Conservation (phyloP, 192 early-diverging fungal genomes). For the Paraglomus brasilianum region DNA sequence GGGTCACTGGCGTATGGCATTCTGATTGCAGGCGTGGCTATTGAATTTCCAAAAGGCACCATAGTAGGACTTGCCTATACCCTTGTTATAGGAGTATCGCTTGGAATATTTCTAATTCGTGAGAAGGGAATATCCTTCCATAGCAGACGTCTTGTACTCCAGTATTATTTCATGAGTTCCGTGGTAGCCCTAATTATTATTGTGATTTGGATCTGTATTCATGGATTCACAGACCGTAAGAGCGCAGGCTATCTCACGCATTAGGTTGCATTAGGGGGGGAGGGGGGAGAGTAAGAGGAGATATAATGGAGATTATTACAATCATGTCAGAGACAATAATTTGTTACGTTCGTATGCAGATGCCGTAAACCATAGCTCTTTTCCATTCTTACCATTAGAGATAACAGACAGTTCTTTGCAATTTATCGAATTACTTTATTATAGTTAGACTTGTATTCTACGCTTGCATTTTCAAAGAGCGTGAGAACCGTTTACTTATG, state of each 20-base stretch:
- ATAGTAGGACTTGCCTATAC: constrained; percentile 42
- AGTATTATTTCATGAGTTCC: constrained; percentile 42
- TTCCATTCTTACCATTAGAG: too few species aligned
- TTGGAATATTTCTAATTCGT: constrained; percentile 19
- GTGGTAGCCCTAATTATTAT: constrained; percentile 36
- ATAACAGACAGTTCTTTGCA: too few species aligned
- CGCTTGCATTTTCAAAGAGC: too few species aligned
- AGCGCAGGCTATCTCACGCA: constrained; percentile 27
- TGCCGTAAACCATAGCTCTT: too few species aligned
- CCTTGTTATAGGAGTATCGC: constrained; percentile 28
- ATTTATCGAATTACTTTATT: too few species aligned
- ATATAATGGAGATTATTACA: too few species aligned
- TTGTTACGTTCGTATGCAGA: too few species aligned
- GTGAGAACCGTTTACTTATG: too few species aligned
- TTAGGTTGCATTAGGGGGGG: too few species aligned
- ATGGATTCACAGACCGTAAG: constrained; percentile 39
- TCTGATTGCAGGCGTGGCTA: constrained; percentile 39
- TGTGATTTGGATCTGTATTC: constrained; percentile 39
- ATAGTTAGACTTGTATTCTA: too few species aligned
- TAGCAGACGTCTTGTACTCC: constrained; percentile 43
- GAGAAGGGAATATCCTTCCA: constrained; percentile 35
- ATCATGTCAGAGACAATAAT: too few species aligned
- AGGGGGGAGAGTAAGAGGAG: too few species aligned
- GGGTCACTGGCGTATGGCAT: constrained; percentile 37
- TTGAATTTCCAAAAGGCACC: constrained; percentile 41